phyloP scores from a whole-genome alignment of 352 stramenopile genomes.

The Globisporangium paddicum region DNA sequence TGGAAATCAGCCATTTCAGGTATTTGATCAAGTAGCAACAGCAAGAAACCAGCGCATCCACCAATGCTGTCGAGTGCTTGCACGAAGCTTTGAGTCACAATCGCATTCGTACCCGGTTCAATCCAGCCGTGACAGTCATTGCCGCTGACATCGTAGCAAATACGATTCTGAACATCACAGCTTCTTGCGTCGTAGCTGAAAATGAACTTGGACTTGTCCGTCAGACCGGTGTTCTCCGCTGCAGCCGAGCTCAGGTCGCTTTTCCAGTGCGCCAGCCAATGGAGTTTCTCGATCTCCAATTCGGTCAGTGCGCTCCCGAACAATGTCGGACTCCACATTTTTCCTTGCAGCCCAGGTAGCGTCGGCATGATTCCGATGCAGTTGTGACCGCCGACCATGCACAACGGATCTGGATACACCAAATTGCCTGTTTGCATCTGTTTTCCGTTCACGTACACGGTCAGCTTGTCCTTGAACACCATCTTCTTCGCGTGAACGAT shows the following conservation, averaged over 20 bases:
- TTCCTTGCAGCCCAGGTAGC: slow-evolving; percentile 47
- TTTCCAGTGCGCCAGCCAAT: slow-evolving; percentile 79
- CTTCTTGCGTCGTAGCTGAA: slow-evolving; percentile 79
- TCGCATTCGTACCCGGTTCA: slow-evolving; percentile 57
- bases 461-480: slow-evolving; percentile 86
- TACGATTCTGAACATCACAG: slow-evolving; percentile 42
- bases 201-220: slow-evolving; percentile 76
- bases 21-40: slow-evolving; percentile 72
- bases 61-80: slow-evolving; percentile 66
- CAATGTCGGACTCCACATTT: slow-evolving; percentile 73
- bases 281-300: slow-evolving; percentile 56
- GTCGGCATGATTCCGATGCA: slow-evolving; percentile 60
- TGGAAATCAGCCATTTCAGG: slow-evolving; percentile 78
- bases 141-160: slow-evolving; percentile 72
- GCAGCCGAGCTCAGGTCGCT: slow-evolving; percentile 50
- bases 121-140: slow-evolving; percentile 72
- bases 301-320: slow-evolving; percentile 64
- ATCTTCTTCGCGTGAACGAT: slow-evolving; percentile 86
- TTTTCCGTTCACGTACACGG: slow-evolving; percentile 60
- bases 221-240: slow-evolving; percentile 54
- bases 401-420: slow-evolving; percentile 64
- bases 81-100: slow-evolving; percentile 56
- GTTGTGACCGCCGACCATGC: slow-evolving; percentile 67
- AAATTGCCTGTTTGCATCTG: slow-evolving; percentile 59
- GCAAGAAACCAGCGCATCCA: slow-evolving; percentile 64